Base-by-base conservation (phyloP, 148 eudicot genomes). In the Rhododendron henanense region DNA sequence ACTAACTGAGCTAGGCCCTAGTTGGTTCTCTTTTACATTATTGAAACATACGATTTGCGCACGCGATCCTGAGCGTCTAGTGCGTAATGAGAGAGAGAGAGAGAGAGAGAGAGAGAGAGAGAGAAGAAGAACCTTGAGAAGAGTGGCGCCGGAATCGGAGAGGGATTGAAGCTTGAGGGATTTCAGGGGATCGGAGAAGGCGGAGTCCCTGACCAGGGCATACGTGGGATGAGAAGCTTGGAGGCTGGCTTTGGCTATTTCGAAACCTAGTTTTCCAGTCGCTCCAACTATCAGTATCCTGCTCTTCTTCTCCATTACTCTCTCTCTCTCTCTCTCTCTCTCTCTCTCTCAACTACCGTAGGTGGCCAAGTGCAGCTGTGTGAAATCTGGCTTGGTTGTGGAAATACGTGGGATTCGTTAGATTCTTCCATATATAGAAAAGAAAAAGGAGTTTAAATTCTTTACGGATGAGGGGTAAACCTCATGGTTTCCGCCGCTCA, bases 281-380 rank as follows among this genome's bases (percentile, higher is more conserved):
- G 90, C 96, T 84, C 99, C 99, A 19, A 96, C 91, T 83, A 96
- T 88, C 73, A 95, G 91, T 57, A 95, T 88, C 83, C 87, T 91
- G 90, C 91, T 93, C 88, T 45, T 78, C 81, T 65, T 84, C 78
- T 74, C 87, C 83, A 33, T 35, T 13, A 15, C 31, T n/a, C 84
- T 37, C 84, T 21, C 74, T 39, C 75, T 57, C 84, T 21, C 51
- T 61, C 84, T 39, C 83, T 55, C 55, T 31, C 69, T 51, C 83
- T 33, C 65, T 81, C 83, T 79, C 82, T 31, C 61, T 53, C 67
- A 61, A 61, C 10, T 19, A 59, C 57, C 57, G 57, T 51, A 14
- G 4, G 11, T 47, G 11, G 11, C 50, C 11, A 47, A 47, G 50
- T 9, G 50, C 50, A 47, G 50, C 8, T 47, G 50, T 47, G 9